Conservation (phyloP, 2,329 filamentous ascomycete species). For the Sordariomycetes sp. region DNA sequence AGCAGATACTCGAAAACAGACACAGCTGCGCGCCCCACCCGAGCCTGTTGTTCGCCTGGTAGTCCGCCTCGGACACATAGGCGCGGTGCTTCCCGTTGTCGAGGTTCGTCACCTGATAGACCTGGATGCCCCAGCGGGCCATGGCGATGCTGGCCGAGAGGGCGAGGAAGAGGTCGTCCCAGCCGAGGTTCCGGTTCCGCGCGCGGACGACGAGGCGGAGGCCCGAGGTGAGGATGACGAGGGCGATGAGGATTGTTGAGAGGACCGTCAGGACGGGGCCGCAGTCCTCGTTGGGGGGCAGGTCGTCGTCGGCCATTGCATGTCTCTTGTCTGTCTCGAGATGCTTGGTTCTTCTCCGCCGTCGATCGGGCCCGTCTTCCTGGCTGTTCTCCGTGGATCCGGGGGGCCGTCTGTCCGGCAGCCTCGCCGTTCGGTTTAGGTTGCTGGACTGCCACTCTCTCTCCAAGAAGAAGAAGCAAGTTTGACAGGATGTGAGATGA, state of each 20-base stretch:
- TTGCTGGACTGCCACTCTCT: too few relatives aligned
- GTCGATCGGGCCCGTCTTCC: background rate
- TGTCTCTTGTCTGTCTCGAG: background rate
- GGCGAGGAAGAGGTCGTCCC: slow-evolving; percentile 24
- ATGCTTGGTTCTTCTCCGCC: background rate
- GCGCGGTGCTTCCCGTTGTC: slow-evolving; percentile 24
- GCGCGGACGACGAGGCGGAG: slow-evolving; percentile 18
- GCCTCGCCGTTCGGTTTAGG: too few relatives aligned
- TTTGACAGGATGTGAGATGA: too few relatives aligned
- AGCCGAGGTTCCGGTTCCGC: slow-evolving; percentile 14
- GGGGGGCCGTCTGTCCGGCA: background rate
- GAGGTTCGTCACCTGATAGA: slow-evolving; percentile 14
- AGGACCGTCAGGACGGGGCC: slow-evolving; percentile 17
- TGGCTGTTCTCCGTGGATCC: background rate
- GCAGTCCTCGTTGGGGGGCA: slow-evolving; percentile 22
- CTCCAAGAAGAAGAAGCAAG: too few relatives aligned
- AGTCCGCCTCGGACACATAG: slow-evolving; percentile 17
- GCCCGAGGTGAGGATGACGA: slow-evolving; percentile 17
- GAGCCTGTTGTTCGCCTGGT: slow-evolving; percentile 20
- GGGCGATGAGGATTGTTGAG: slow-evolving; percentile 16
- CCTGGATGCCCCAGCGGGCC: slow-evolving; percentile 17
- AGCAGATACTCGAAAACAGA: slow-evolving; percentile 22
- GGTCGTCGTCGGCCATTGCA: background rate
- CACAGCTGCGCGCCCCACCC: slow-evolving; percentile 25
- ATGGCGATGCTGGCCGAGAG: slow-evolving; percentile 15